Evolutionary conservation across 2,329 filamentous ascomycete genomes (phyloP), one percentile per base, ranked within the genome.

Genomic region (Talaromyces sp.): DNA sequence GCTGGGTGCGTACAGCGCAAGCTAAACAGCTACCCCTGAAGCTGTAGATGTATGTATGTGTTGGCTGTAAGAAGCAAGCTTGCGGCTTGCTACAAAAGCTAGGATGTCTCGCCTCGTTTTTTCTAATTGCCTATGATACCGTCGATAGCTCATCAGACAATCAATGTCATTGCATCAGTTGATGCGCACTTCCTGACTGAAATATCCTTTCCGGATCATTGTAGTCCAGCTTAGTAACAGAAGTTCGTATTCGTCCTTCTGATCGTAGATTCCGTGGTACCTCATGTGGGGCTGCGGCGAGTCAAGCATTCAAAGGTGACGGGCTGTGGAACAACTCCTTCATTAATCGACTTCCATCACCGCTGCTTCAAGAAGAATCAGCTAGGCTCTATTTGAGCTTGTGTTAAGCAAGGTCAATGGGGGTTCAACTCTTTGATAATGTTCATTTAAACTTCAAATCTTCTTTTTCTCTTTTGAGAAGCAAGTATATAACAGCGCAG

Each of bases 391-490:
- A 56, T 56, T 39, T 31, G 56, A 45, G 56, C 56, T 59, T 14
- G 3, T 59, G 22, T 33, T 3, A 33, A 33, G 27, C 52, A 37
- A 37, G 52, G n/a, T 56, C 41, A 59, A 59, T 59, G 27, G 62
- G 39, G 19, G 35, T 57, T 43, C 43, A 58, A 27, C 6, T 50
- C 52, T 2, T 10, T 64, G 41, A 39, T 54, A 58, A 59, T 58
- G 54, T 33, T 57, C 33, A 37, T 11, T 22, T 11, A 14, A 22
- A 19, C 50, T 50, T 48, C 19, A 57, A 22, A 48, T 27, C 43
- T 47, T 67, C 13, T 16, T 59, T 43, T n/a, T 63, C 61, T 64
- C 19, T 41, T 33, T n/a, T 37, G 60, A 65, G 64, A 65, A 35
- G 43, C 35, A 47, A 45, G 39, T 59, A 45, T 45, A 45, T 59